Percentiles rank a stretch among this genome's conserved stretches.
Evolutionary conservation across 1,139 yeast species (phyloP).

Genomic region (Candida frijolesensis): DNA sequence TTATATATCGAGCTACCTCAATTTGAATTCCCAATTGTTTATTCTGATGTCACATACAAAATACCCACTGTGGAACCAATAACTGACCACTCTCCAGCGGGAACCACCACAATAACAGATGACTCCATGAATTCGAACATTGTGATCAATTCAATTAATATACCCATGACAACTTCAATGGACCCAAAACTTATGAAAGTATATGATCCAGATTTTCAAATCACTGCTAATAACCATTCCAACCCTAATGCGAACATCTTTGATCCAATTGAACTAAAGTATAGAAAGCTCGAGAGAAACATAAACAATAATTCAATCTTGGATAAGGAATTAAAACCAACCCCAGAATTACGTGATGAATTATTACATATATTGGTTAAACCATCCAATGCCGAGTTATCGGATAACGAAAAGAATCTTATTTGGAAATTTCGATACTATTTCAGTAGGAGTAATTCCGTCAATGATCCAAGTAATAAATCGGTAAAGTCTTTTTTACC

Average conservation of each 20-base stretch:
- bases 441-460: slow-evolving; percentile 60
- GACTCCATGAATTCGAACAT: slow-evolving; percentile 23
- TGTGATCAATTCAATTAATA: slow-evolving; percentile 39
- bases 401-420: slow-evolving; percentile 82
- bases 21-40: slow-evolving; percentile 82
- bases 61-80: slow-evolving; percentile 18
- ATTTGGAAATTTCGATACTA: slow-evolving; percentile 93
- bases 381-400: slow-evolving; percentile 81
- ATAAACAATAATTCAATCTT: slow-evolving; percentile 73
- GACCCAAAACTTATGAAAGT: slow-evolving; percentile 22
- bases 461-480: slow-evolving; percentile 21
- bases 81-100: slow-evolving; percentile 8
- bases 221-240: slow-evolving; percentile 11
- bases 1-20: slow-evolving; percentile 71
- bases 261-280: slow-evolving; percentile 88
- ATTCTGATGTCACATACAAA: slow-evolving; percentile 53
- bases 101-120: slow-evolving; percentile 8
- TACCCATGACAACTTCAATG: slow-evolving; percentile 25
- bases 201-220: slow-evolving; percentile 44
- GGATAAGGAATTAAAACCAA: slow-evolving; percentile 87
- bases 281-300: slow-evolving; percentile 76
- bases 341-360: slow-evolving; percentile 79
- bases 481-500: slow-evolving; percentile 61
- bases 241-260: slow-evolving; percentile 18
- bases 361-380: slow-evolving; percentile 66